phyloP scores from a whole-genome alignment of 2,329 filamentous ascomycete species.

The Xylariaceae sp. region DNA sequence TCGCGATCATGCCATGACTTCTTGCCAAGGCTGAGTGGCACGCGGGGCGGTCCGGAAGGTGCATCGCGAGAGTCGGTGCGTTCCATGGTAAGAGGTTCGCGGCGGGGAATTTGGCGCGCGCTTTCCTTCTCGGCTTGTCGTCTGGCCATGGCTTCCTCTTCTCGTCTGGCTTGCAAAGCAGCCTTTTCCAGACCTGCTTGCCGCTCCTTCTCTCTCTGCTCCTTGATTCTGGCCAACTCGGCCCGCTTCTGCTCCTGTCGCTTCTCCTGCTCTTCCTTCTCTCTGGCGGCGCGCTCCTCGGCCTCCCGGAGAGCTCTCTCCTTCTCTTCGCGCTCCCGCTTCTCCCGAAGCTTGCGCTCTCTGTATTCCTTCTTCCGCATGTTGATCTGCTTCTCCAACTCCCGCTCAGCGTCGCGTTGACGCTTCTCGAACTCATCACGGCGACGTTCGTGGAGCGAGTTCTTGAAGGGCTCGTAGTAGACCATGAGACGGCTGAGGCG shows the following conservation, averaged over 20 bases:
- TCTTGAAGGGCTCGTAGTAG: slow-evolving; percentile 78
- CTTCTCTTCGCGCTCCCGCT: slow-evolving; percentile 75
- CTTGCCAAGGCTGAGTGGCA: slow-evolving; percentile 48
- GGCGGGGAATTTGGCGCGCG: slow-evolving; percentile 33
- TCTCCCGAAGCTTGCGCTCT: slow-evolving; percentile 77
- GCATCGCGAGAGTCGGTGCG: slow-evolving; percentile 44
- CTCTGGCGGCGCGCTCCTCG: slow-evolving; percentile 71
- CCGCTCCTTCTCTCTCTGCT: slow-evolving; percentile 59
- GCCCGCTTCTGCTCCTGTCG: slow-evolving; percentile 76
- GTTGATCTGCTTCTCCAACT: slow-evolving; percentile 87
- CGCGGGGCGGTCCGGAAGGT: slow-evolving; percentile 48
- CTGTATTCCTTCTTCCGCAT: slow-evolving; percentile 82
- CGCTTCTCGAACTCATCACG: slow-evolving; percentile 95
- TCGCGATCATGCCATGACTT: slow-evolving; percentile 57
- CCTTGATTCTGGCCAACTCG: slow-evolving; percentile 61
- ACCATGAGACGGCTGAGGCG: slow-evolving; percentile 79
- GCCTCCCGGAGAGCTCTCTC: slow-evolving; percentile 75
- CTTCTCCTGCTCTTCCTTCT: slow-evolving; percentile 79
- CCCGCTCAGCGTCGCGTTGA: slow-evolving; percentile 82
- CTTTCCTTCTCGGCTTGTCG: slow-evolving; percentile 61
- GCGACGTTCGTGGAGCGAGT: slow-evolving; percentile 76
- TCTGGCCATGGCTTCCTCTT: slow-evolving; percentile 81
- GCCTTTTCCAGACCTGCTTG: slow-evolving; percentile 63
- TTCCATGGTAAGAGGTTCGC: slow-evolving; percentile 36
- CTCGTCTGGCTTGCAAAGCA: slow-evolving; percentile 70